Evolutionary conservation across 805 yeast species (phyloP).

Genomic region (Wickerhamomyces tratensis): DNA sequence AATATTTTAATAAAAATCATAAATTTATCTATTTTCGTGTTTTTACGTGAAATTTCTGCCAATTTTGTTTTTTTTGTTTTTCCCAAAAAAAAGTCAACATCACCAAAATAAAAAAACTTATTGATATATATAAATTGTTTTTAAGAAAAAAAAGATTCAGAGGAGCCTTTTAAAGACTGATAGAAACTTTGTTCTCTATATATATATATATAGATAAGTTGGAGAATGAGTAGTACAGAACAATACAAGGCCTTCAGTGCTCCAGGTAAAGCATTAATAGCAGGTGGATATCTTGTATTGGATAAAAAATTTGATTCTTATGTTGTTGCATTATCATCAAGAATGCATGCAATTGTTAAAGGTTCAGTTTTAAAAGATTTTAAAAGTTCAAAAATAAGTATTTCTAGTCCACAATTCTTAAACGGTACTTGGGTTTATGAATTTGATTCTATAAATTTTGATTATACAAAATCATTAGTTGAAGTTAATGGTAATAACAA

Average conservation of each 20-base stretch:
- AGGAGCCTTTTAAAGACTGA: too few species aligned
- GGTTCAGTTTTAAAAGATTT: conserved; percentile 1
- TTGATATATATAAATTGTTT: too few species aligned
- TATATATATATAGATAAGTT: too few species aligned
- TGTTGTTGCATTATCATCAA: conserved; percentile 78
- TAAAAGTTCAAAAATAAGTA: conserved; percentile 23
- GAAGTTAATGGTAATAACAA: conserved; percentile 34
- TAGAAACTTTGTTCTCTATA: too few species aligned
- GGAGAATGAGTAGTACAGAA: too few species aligned
- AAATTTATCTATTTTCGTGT: too few species aligned
- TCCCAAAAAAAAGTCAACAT: too few species aligned
- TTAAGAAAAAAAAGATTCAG: too few species aligned
- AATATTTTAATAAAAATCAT: too few species aligned
- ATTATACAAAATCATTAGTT: conserved; percentile 6
- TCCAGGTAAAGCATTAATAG: conserved; percentile 90
- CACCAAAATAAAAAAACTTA: too few species aligned
- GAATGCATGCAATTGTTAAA: conserved; percentile 71
- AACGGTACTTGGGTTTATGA: conserved; percentile 61
- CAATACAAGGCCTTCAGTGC: conserved; percentile 59
- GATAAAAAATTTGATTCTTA: conserved; percentile 68
- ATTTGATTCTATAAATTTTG: conserved; percentile 11
- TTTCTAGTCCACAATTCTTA: conserved; percentile 69
- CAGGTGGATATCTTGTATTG: conserved; percentile 90
- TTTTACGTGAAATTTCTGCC: too few species aligned
- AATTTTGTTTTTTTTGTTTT: too few species aligned